Percentiles rank a stretch among this genome's conserved stretches.
phyloP scores from a whole-genome alignment of 2,329 filamentous ascomycete species.

The Alternaria novae-zelandiae region DNA sequence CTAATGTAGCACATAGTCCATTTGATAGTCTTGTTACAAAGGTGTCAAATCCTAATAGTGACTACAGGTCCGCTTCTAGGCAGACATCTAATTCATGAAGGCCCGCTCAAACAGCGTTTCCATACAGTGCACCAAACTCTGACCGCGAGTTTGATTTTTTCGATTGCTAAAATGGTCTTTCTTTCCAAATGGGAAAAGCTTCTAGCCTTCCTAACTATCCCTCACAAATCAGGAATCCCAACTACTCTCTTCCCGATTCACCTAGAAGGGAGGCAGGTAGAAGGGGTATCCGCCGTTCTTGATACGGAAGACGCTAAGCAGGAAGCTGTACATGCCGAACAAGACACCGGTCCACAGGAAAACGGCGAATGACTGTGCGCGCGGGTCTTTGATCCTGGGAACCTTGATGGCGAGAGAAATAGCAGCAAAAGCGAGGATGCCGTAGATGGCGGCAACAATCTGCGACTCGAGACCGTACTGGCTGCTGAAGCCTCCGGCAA shows the following conservation, averaged over 20 bases:
- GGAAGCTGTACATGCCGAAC: conserved; percentile 87
- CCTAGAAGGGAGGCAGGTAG: conserved; percentile 84
- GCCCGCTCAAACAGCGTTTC: not conserved
- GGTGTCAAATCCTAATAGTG: not conserved
- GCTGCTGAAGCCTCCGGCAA: conserved; percentile 89
- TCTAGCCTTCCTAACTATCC: not conserved
- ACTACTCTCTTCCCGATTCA: not conserved
- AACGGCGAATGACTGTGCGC: conserved; percentile 80
- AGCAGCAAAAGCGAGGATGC: conserved; percentile 82
- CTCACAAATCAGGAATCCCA: not conserved
- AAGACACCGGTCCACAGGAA: conserved; percentile 79
- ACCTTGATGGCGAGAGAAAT: conserved; percentile 93
- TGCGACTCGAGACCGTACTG: conserved; percentile 96
- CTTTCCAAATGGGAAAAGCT: not conserved
- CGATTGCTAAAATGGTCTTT: not conserved
- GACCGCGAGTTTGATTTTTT: not conserved
- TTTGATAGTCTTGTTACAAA: not conserved
- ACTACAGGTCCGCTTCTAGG: not conserved
- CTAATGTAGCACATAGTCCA: not conserved
- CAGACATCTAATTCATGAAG: not conserved
- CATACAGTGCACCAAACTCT: not conserved
- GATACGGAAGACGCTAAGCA: conserved; percentile 89
- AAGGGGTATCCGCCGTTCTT: conserved; percentile 98
- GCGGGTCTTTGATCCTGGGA: conserved; percentile 80
- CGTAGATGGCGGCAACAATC: conserved; percentile 87